Evolutionary conservation across 768 basidiomycete genomes (phyloP), one percentile per base, ranked within the genome.

Genomic region (Boletus sp.): DNA sequence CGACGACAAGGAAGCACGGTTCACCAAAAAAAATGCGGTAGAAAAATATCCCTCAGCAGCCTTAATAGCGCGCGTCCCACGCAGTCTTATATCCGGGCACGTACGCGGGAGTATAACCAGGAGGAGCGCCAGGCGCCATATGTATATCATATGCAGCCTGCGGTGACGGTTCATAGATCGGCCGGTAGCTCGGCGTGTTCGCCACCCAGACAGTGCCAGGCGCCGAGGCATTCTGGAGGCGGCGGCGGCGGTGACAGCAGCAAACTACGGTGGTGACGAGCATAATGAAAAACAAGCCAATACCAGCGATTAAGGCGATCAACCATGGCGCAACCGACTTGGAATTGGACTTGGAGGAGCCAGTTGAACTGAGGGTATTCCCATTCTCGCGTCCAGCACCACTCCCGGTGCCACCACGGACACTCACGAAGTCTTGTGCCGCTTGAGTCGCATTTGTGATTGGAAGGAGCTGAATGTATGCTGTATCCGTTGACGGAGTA

Each of bases 391-490:
- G 32, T 32, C 29, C 33, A 24, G 47, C 36, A 12, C 47, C 36
- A 48, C 10, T 44, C 20, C 45, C 37, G 29, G 45, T 12, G 28
- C 52, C 35, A 35, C 6, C 35, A 52, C 66, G 65, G 11, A 64
- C 48, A 5, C 6, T 44, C 28, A 52, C 54, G 40, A 62, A 67
- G 47, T 61, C 64, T 36, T 50, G 17, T 44, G 59, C 17, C 14
- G 77, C 79, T 73, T 73, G 62, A 30, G 71, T 65, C 60, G 83
- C 73, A 50, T 78, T 72, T 8, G 87, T 89, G 9, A 76, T 74
- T 0, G 86, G 77, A 42, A 86, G 76, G 15, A 90, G 71, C 64
- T 90, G 88, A 42, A 88, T 75, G 72, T 79, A 90, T 0, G 87
- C 86, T 30, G 70, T 75, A 47, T 69, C 67, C 44, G 71, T 68